A percentile compares a stretch with the other conserved stretches of the same genome.
phyloP scores from a whole-genome alignment of 2,329 filamentous ascomycete species.

The Parafenestella ontariensis region DNA sequence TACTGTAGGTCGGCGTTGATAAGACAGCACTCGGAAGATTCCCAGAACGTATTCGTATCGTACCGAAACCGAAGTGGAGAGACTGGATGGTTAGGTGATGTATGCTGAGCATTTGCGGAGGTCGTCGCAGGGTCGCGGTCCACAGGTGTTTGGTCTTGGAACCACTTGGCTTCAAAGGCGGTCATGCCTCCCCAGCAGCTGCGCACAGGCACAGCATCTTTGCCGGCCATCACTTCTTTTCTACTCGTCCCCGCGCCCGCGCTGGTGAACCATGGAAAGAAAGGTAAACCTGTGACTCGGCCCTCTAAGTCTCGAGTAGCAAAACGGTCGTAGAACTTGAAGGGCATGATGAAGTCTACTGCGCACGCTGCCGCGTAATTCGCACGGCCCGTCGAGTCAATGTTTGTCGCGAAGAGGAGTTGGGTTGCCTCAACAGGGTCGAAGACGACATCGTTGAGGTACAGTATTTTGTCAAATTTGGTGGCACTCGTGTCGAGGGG shows the following conservation, averaged over 20 bases:
- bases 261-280: conserved; percentile 71
- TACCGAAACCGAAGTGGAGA: conserved; percentile 55
- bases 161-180: conserved; percentile 67
- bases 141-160: conserved; percentile 53
- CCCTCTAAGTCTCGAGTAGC: conserved; percentile 73
- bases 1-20: conserved; percentile 55
- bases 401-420: conserved; percentile 69
- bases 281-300: conserved; percentile 66
- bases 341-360: conserved; percentile 72
- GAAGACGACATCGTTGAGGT: conserved; percentile 72
- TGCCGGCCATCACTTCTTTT: conserved; percentile 66
- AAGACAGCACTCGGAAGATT: conserved; percentile 57
- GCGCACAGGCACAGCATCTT: conserved; percentile 71
- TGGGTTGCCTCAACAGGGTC: conserved; percentile 65
- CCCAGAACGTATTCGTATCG: conserved; percentile 54
- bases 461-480: conserved; percentile 67
- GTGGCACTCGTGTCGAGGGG: conserved; percentile 64
- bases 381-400: conserved; percentile 58
- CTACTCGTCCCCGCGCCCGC: conserved; percentile 61
- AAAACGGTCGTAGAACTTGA: conserved; percentile 77
- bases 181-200: conserved; percentile 83
- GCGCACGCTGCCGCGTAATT: conserved; percentile 73
- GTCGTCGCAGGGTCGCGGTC: conserved; percentile 2
- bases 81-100: conserved; percentile 24
- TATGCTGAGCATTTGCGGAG: conserved; percentile 27